Conservation (phyloP, 306 rosid genomes). For the Crotalaria pallida region DNA sequence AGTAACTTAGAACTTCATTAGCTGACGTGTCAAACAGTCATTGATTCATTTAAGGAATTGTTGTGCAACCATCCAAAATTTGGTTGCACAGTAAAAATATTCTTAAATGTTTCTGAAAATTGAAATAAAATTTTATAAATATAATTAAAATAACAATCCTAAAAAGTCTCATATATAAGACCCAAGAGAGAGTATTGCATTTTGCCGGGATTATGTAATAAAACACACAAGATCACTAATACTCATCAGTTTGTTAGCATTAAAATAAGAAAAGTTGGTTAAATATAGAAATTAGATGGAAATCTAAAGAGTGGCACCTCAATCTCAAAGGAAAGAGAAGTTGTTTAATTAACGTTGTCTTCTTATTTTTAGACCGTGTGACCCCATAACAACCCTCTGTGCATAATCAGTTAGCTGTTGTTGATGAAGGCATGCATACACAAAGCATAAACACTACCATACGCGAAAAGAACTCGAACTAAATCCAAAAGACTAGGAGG, state of each 20-base stretch:
- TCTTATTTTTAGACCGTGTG: slow-evolving; percentile 26
- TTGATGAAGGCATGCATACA: slow-evolving; percentile 11
- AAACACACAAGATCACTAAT: not conserved
- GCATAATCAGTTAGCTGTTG: slow-evolving; percentile 16
- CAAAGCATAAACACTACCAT: slow-evolving; percentile 25
- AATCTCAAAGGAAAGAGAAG: not conserved
- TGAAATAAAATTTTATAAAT: too few relatives aligned
- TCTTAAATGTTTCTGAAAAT: too few relatives aligned
- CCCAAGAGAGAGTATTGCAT: too few relatives aligned
- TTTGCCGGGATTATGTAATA: too few relatives aligned
- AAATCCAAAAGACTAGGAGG: not conserved
- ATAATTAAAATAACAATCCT: too few relatives aligned
- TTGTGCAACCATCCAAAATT: too few relatives aligned
- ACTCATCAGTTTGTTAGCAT: not conserved
- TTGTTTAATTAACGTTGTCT: not conserved
- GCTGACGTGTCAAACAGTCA: too few relatives aligned
- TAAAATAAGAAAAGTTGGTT: not conserved
- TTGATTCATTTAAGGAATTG: too few relatives aligned
- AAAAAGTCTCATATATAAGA: too few relatives aligned
- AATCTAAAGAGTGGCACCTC: not conserved
- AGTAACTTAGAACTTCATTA: too few relatives aligned
- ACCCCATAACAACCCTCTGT: slow-evolving; percentile 10
- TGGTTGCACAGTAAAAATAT: too few relatives aligned
- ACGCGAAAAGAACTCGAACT: slow-evolving; percentile 24
- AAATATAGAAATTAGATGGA: not conserved